Evolutionary conservation across 805 yeast genomes (phyloP), one percentile per base, ranked within the genome.

Genomic region (Kuraishia cidri): DNA sequence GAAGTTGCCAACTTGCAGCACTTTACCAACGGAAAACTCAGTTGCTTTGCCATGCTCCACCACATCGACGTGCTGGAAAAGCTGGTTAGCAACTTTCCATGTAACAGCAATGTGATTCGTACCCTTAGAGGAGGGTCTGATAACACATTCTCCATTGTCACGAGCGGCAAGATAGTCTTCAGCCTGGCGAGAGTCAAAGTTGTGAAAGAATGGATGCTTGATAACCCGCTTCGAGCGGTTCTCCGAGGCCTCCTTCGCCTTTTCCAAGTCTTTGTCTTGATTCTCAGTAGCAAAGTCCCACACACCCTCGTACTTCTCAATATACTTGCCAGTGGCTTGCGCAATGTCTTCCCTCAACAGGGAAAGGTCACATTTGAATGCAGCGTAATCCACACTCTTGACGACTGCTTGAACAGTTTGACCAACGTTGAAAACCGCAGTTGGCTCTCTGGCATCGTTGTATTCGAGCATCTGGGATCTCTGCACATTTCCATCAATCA

Each of bases 61-160:
- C 29, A 92, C 82, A 45, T 87, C 92, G 41, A 92, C 63, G 53
- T 92, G 97, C 54, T 92, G 97, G 60, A 81, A 92, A 40, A 90
- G 60, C 52, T 79, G 82, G 50, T 84, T 90, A 38, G 84, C 92
- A 29, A 92, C 88, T 54, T 92, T 92, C 97, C 97, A 92, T 0
- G 99, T 90, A 26, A 90, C 79, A 3, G 95, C 87, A 44, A 92
- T 67, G 55, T 79, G 96, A 41, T 85, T 83, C 30, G 72, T 67
- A 27, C 98, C 98, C 40, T 79, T 75, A 7, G 95, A 85, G 0
- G 97, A 86, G 13, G 97, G 99, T 44, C 99, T 73, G 35, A 92
- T 82, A 14, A 92, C 95, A 58, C 86, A 73, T 45, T 85, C 95
- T 33, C 99, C 99, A 42, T 88, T 79, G 27, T 79, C 73, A 51